phyloP scores from a whole-genome alignment of 805 yeast species.

The Isabelozyma rhagii region DNA sequence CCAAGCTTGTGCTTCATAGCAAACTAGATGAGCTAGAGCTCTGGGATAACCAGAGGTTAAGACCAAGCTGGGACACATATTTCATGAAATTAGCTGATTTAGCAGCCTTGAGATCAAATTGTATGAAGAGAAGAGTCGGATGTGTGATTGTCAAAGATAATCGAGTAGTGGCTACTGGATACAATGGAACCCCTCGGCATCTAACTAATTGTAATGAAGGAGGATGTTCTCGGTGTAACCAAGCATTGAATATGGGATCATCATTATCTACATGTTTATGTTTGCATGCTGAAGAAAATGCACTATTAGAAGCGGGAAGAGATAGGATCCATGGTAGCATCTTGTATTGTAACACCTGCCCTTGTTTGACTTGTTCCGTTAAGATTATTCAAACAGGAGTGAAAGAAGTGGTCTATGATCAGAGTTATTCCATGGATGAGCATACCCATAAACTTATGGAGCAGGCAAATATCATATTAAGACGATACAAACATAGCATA shows the following conservation, averaged over 20 bases:
- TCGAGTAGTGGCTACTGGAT: slow-evolving; percentile 92
- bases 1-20: slow-evolving; percentile 30
- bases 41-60: slow-evolving; percentile 44
- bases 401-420: slow-evolving; percentile 87
- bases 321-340: slow-evolving; percentile 53
- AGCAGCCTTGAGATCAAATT: slow-evolving; percentile 89
- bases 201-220: slow-evolving; percentile 89
- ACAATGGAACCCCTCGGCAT: slow-evolving; percentile 95
- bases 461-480: slow-evolving; percentile 67
- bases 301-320: slow-evolving; percentile 89
- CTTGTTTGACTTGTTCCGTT: slow-evolving; percentile 92
- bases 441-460: slow-evolving; percentile 67
- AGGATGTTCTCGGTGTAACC: slow-evolving; percentile 88
- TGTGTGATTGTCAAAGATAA: slow-evolving; percentile 87
- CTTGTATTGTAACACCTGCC: slow-evolving; percentile 93
- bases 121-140: slow-evolving; percentile 97
- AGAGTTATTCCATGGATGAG: slow-evolving; percentile 87
- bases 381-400: slow-evolving; percentile 94
- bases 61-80: slow-evolving; percentile 97
- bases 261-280: slow-evolving; percentile 83
- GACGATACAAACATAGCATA: slow-evolving; percentile 46
- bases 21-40: slow-evolving; percentile 40
- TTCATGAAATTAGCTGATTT: slow-evolving; percentile 91
- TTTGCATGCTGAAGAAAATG: slow-evolving; percentile 96
- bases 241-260: slow-evolving; percentile 57